Conservation (phyloP, 2,329 filamentous ascomycete genomes). For the Didymella exigua region DNA sequence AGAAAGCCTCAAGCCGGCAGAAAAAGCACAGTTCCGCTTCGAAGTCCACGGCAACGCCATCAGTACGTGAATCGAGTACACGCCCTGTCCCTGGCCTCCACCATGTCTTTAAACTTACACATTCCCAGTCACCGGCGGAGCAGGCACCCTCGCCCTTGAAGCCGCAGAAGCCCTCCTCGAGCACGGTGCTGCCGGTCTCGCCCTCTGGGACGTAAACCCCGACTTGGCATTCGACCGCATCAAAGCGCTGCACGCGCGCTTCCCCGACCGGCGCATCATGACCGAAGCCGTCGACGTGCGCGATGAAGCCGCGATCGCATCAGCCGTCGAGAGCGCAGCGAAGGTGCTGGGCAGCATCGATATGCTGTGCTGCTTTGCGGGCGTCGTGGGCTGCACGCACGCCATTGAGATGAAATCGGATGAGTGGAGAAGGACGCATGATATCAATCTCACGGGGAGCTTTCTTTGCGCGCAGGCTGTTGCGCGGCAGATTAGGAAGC, state of each 20-base stretch:
- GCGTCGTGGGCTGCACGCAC: constrained; percentile 67
- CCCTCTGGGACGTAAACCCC: constrained; percentile 64
- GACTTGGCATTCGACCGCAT: constrained; percentile 53
- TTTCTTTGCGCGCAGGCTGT: constrained; percentile 74
- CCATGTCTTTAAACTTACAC: not conserved
- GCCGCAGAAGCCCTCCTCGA: constrained; percentile 69
- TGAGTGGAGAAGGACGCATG: constrained; percentile 68
- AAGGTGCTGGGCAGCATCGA: constrained; percentile 58
- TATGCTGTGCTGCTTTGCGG: constrained; percentile 69
- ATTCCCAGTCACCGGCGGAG: constrained; percentile 65
- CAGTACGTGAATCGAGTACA: constrained; percentile 48
- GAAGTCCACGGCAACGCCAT: constrained; percentile 60
- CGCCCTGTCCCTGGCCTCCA: not conserved
- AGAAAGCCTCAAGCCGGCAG: constrained; percentile 49
- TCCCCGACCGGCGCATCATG: constrained; percentile 60
- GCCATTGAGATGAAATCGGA: constrained; percentile 64
- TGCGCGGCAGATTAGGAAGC: constrained; percentile 49
- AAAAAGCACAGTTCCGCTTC: constrained; percentile 56
- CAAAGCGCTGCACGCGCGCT: constrained; percentile 56
- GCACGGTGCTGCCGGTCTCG: constrained; percentile 65
- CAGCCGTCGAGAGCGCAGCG: constrained; percentile 46
- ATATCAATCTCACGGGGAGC: constrained; percentile 73
- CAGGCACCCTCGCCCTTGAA: constrained; percentile 66
- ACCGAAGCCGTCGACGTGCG: constrained; percentile 65
- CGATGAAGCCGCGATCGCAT: constrained; percentile 54